Evolutionary conservation across 2,329 filamentous ascomycete genomes (phyloP), one percentile per base, ranked within the genome.

Genomic region (Cordyceps cateniannulata): DNA sequence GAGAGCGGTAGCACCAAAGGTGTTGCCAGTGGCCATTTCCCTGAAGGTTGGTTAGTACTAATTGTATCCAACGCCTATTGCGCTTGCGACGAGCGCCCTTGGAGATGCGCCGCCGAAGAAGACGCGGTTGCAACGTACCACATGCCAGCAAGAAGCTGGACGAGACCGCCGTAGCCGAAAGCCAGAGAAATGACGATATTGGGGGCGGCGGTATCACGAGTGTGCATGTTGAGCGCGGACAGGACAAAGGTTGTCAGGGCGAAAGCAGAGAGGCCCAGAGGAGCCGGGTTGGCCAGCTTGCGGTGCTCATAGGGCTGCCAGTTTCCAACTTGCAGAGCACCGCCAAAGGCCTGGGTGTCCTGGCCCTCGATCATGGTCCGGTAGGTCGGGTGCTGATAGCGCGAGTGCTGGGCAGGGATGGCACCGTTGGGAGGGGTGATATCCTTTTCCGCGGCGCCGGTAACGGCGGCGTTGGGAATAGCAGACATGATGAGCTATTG

Each of bases 11-110:
- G 89, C 90, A 80, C 89, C 89, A 66, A 93, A 93, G 12, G 90
- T 93, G 80, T 93, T 93, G 61, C 89, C 90, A n/a, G 90, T 81
- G 40, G 89, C 89, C 84, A 93, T 90, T 77, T 93, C 90, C 89
- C 88, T 91, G 58, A 44, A 48, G 1, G 32, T n/a, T 5, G 6
- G 38, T 67, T 29, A 67, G 64, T 14, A 40, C 29, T 47, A 42
- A 10, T n/a, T 38, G 14, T 38, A n/a, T n/a, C 5, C 24, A 40
- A 35, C 14, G 20, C 16, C 8, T 16, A 40, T 24, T 24, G 45
- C 1, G 3, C 24, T 3, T 48, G 12, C 4, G 12, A n/a, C 29
- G 29, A n/a, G 44, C 44, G 22, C 4, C 4, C 20, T 18, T 27
- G 5, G 16, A 27, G 24, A 12, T 27, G n/a, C 45, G 29, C 45